Percentiles rank a stretch among this genome's conserved stretches.
phyloP scores from a whole-genome alignment of 108 stramenopile species.

The Cyclotella cryptica region DNA sequence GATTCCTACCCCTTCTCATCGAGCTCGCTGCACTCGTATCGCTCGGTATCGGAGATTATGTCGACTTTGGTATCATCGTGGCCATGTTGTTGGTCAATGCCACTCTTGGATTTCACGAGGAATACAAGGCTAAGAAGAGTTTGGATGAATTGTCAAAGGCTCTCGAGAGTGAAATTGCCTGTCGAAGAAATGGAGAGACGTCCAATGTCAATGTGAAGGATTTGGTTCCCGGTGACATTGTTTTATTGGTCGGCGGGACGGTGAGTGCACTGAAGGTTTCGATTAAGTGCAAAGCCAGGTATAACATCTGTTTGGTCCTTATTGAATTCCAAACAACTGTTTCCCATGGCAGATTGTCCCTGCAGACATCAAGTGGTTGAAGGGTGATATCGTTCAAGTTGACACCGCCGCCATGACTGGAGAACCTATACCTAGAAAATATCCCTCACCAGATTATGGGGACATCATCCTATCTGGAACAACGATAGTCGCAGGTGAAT shows the following conservation, averaged over 20 bases:
- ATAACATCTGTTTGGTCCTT: too few species aligned
- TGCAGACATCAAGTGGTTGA: constrained; percentile 79
- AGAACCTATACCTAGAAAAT: constrained; percentile 81
- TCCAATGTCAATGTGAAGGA: constrained; percentile 49
- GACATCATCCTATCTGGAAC: constrained; percentile 60
- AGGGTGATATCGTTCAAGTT: constrained; percentile 68
- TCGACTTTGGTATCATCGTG: constrained; percentile 64
- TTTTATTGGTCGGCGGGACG: constrained; percentile 78
- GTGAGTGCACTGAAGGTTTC: neutral
- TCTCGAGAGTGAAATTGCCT: constrained; percentile 63
- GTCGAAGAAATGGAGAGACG: constrained; percentile 63
- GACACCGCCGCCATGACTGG: constrained; percentile 88
- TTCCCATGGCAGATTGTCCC: constrained; percentile 54
- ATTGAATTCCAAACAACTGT: neutral
- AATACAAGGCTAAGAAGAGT: constrained; percentile 75
- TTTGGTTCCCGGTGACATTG: constrained; percentile 87
- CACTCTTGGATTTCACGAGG: constrained; percentile 75
- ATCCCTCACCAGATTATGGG: constrained; percentile 56
- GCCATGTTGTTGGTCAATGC: constrained; percentile 76
- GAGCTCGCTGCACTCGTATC: constrained; percentile 59
- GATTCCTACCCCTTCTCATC: constrained; percentile 59
- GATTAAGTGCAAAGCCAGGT: too few species aligned
- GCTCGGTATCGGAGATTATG: constrained; percentile 51
- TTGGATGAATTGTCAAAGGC: constrained; percentile 61
- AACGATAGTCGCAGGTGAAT: constrained; percentile 74